phyloP scores from a whole-genome alignment of 306 rosid genomes.

The Geum urbanum region DNA sequence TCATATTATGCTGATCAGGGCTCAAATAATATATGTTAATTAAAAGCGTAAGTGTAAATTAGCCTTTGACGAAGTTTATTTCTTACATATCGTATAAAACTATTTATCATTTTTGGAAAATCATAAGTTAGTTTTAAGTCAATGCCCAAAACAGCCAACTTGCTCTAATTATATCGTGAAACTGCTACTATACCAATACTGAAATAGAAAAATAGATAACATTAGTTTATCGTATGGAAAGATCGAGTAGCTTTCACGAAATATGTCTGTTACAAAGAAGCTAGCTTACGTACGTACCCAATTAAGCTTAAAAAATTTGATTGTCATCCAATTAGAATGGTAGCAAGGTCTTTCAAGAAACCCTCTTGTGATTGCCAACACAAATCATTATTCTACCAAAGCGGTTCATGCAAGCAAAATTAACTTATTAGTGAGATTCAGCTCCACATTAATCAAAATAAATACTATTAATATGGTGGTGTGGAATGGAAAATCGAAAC shows the following conservation, averaged over 20 bases:
- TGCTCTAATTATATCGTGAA: not conserved
- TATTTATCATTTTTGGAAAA: too few species aligned
- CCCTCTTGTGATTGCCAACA: conserved; percentile 34
- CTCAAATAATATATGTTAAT: too few species aligned
- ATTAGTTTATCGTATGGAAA: not conserved
- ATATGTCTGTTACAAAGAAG: conserved; percentile 30
- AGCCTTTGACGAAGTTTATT: too few species aligned
- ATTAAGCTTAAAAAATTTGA: not conserved
- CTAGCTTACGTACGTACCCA: not conserved
- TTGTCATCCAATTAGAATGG: conserved; percentile 23
- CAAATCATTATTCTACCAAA: conserved; percentile 10
- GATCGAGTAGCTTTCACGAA: conserved; percentile 27
- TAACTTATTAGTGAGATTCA: conserved; percentile 22
- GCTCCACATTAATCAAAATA: not conserved
- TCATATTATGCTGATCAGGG: too few species aligned
- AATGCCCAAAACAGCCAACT: conserved; percentile 1
- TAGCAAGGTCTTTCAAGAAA: conserved; percentile 14
- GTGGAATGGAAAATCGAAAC: not conserved
- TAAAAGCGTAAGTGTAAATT: too few species aligned
- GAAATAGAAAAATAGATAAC: not conserved
- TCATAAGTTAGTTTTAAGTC: not conserved
- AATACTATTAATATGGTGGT: not conserved
- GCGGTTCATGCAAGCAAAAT: conserved; percentile 23
- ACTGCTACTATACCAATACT: not conserved
- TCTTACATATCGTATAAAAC: too few species aligned